These are phyloP conservation scores for Rhodotorula sp. DNA, from an alignment of 1,284 basidiomycete species.

Conservation along the genomic window DNA sequence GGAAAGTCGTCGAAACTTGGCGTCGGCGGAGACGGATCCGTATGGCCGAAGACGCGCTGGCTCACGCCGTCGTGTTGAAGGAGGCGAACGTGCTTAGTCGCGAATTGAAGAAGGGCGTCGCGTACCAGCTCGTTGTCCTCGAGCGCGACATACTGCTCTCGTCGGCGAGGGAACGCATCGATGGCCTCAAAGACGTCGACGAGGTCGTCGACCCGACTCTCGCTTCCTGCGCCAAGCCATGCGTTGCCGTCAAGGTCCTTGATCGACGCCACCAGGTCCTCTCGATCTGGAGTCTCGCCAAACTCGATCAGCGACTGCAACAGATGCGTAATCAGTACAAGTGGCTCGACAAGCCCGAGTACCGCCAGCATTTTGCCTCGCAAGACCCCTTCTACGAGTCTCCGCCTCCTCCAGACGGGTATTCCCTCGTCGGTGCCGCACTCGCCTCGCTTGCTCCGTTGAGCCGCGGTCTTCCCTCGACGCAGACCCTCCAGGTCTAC, in stretches of 20 bases:
- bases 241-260: constrained; percentile 84
- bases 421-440: constrained; percentile 87
- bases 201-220: constrained; percentile 79
- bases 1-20: constrained; percentile 80
- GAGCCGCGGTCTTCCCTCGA: constrained; percentile 70
- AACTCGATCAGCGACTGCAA: constrained; percentile 80
- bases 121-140: constrained; percentile 88
- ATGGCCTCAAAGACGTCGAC: constrained; percentile 81
- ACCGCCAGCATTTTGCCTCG: constrained; percentile 87
- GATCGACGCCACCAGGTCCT: constrained; percentile 81
- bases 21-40: constrained; percentile 74
- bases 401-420: constrained; percentile 61
- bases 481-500: constrained; percentile 75
- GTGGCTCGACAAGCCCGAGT: constrained; percentile 89
- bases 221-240: constrained; percentile 69
- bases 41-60: constrained; percentile 85
- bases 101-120: constrained; percentile 77
- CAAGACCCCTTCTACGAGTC: constrained; percentile 91
- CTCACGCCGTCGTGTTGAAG: constrained; percentile 80
- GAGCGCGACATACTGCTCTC: constrained; percentile 61
- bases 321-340: constrained; percentile 91
- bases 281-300: constrained; percentile 85
- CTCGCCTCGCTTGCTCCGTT: constrained; percentile 78
- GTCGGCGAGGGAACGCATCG: constrained; percentile 80
- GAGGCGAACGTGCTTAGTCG: constrained; percentile 93